phyloP scores from a whole-genome alignment of 352 stramenopile species.

The Phytophthora rubi region DNA sequence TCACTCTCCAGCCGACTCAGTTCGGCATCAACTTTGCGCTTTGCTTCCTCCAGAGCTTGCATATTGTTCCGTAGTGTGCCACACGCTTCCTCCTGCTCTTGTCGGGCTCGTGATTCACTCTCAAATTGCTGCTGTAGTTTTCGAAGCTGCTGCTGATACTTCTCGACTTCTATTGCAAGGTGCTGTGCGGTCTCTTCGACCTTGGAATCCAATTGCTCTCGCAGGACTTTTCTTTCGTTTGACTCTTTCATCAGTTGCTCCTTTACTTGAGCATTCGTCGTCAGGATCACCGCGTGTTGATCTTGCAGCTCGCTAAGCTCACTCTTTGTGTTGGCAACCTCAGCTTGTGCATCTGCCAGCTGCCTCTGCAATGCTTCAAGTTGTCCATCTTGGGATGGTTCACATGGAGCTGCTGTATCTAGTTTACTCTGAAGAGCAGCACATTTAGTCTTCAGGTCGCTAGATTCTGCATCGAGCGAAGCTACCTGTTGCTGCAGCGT shows the following conservation, averaged over 20 bases:
- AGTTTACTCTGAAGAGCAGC: slow-evolving; percentile 15
- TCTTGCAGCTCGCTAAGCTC: slow-evolving; percentile 52
- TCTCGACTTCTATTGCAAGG: slow-evolving; percentile 1
- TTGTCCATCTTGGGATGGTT: slow-evolving; percentile 7
- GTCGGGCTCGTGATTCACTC: slow-evolving; percentile 4
- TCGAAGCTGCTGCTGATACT: slow-evolving; percentile 25
- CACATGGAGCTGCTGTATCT: neutral
- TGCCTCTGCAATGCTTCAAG: slow-evolving; percentile 24
- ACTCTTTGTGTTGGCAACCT: slow-evolving; percentile 29
- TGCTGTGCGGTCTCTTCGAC: slow-evolving; percentile 13
- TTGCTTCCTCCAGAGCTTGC: slow-evolving; percentile 27
- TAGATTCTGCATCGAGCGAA: slow-evolving; percentile 20
- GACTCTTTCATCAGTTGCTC: slow-evolving; percentile 61
- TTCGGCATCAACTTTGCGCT: slow-evolving; percentile 15
- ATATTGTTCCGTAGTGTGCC: slow-evolving; percentile 22
- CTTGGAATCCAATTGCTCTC: slow-evolving; percentile 43
- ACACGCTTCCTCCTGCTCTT: slow-evolving; percentile 30
- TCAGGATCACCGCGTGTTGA: slow-evolving; percentile 40
- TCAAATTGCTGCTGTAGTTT: slow-evolving; percentile 27
- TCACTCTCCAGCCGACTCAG: slow-evolving; percentile 37
- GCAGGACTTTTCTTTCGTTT: slow-evolving; percentile 50
- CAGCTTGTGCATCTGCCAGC: slow-evolving; percentile 8
- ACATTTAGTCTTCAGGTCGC: slow-evolving; percentile 17
- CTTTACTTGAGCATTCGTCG: slow-evolving; percentile 58
- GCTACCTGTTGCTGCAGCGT: slow-evolving; percentile 13